Evolutionary conservation across 2,329 filamentous ascomycete species (phyloP).

Genomic region (Grosmannia huntii): DNA sequence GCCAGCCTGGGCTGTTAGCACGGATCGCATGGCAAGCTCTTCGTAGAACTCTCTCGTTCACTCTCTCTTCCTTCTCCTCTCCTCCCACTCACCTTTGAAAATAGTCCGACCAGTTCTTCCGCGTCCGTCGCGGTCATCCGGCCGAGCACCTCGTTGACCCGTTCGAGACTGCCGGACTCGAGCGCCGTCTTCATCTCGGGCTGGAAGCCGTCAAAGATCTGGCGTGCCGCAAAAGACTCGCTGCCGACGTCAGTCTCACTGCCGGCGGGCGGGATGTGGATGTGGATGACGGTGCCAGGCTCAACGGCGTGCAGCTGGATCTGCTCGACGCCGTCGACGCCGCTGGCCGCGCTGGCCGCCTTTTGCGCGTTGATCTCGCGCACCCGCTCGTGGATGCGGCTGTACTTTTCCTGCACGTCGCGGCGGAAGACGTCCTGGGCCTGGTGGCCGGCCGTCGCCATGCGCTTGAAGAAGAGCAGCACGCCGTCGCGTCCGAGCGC

Average conservation of each 20-base stretch:
- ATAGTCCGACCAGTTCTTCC: conserved; percentile 64
- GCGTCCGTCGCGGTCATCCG: conserved; percentile 77
- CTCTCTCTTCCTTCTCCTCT: no score
- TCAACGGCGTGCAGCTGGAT: conserved; percentile 96
- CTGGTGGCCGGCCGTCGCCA: conserved; percentile 80
- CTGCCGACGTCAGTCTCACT: conserved; percentile 55
- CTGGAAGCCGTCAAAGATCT: conserved; percentile 74
- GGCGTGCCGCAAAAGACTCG: conserved; percentile 48
- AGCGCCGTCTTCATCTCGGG: conserved; percentile 69
- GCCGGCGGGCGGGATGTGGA: conserved; percentile 59
- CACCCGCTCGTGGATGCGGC: conserved; percentile 64
- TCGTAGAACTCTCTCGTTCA: no score
- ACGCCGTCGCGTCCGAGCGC: conserved; percentile 81
- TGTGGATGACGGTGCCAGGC: conserved; percentile 82
- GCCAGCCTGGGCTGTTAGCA: conserved; percentile 7
- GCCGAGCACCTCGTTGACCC: conserved; percentile 74
- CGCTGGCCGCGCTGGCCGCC: conserved; percentile 20
- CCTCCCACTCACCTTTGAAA: conserved; percentile 55
- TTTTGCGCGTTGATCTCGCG: conserved; percentile 52
- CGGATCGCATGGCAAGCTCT: neutral
- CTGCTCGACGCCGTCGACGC: conserved; percentile 63
- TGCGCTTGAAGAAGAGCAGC: conserved; percentile 87
- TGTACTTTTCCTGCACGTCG: conserved; percentile 82
- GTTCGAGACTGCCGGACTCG: conserved; percentile 77
- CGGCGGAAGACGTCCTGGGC: conserved; percentile 84